Conservation (phyloP, 495 filamentous ascomycete species). For the Penicillium silybi region DNA sequence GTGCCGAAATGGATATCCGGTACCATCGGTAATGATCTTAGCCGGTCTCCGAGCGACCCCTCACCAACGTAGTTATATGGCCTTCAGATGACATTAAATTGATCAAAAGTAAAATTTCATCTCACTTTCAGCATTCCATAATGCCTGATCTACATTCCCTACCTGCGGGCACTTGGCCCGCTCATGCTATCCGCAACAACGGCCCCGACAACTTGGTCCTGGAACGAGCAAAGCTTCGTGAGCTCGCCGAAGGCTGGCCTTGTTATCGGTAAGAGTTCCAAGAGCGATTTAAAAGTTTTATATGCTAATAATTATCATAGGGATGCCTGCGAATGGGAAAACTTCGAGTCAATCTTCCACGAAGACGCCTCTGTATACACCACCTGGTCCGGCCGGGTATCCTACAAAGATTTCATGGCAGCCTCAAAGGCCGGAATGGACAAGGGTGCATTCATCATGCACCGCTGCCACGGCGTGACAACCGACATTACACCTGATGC, state of each 20-base stretch:
- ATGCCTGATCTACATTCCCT: conserved; percentile 30
- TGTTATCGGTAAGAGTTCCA: conserved; percentile 45
- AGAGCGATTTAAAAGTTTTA: neutral
- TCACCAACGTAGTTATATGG: too few relatives aligned
- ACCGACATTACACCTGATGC: conserved; percentile 48
- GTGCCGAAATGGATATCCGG: too few relatives aligned
- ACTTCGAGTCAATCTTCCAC: conserved; percentile 59
- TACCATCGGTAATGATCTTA: conserved; percentile 10
- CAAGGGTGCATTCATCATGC: conserved; percentile 64
- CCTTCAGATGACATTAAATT: neutral
- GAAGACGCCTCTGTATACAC: conserved; percentile 58
- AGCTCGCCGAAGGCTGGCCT: conserved; percentile 66
- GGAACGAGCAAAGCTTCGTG: conserved; percentile 52
- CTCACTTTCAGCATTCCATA: neutral
- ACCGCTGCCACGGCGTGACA: conserved; percentile 57
- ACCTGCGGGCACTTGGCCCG: conserved; percentile 23
- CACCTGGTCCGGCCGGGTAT: conserved; percentile 55
- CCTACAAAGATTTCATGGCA: conserved; percentile 54
- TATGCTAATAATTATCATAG: neutral
- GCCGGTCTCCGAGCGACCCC: neutral
- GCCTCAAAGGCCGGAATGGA: conserved; percentile 58
- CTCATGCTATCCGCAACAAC: conserved; percentile 52
- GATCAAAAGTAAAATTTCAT: neutral
- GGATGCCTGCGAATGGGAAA: conserved; percentile 63
- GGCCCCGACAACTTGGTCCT: conserved; percentile 44